Evolutionary conservation across 345 rosid genomes (phyloP).

Genomic region (Populus simonii): DNA sequence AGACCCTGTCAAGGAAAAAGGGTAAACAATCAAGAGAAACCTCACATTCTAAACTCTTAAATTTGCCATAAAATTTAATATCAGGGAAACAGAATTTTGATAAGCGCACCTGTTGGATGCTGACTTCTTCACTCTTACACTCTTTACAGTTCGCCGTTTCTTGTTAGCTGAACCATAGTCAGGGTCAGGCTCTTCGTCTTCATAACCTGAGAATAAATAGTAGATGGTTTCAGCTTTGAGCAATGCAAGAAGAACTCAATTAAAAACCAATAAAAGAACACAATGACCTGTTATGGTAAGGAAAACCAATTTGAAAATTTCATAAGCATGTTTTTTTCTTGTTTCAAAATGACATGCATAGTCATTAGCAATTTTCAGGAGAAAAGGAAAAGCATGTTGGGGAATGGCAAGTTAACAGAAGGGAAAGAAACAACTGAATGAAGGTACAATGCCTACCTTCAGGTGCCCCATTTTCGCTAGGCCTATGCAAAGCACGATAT

Average conservation of each 20-base stretch:
- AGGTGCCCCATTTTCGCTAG: constrained; percentile 62
- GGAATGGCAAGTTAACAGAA: constrained; percentile 10
- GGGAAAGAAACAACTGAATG: constrained; percentile 7
- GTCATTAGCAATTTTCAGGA: neutral
- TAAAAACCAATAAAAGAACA: neutral
- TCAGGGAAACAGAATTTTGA: constrained; percentile 17
- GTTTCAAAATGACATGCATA: neutral
- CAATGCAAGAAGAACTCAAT: neutral
- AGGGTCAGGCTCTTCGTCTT: constrained; percentile 75
- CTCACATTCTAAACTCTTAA: constrained; percentile 2
- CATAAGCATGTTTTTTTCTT: no score
- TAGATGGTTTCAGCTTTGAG: neutral
- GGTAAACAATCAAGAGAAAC: constrained; percentile 23
- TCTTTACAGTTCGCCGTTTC: constrained; percentile 64
- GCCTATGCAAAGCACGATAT: constrained; percentile 76
- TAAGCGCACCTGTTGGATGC: constrained; percentile 66
- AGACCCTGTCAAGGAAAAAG: constrained; percentile 60
- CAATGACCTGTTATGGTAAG: no score
- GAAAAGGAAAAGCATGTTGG: constrained; percentile 1
- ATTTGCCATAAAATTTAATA: constrained; percentile 8
- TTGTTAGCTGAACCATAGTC: constrained; percentile 76
- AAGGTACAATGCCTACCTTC: constrained; percentile 58
- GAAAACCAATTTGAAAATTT: no score
- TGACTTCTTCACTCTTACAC: constrained; percentile 71
- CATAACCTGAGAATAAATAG: constrained; percentile 53